These are phyloP conservation scores for Hirsutella rhossiliensis DNA, from an alignment of 2,329 filamentous ascomycete species.

Conservation along the genomic window DNA sequence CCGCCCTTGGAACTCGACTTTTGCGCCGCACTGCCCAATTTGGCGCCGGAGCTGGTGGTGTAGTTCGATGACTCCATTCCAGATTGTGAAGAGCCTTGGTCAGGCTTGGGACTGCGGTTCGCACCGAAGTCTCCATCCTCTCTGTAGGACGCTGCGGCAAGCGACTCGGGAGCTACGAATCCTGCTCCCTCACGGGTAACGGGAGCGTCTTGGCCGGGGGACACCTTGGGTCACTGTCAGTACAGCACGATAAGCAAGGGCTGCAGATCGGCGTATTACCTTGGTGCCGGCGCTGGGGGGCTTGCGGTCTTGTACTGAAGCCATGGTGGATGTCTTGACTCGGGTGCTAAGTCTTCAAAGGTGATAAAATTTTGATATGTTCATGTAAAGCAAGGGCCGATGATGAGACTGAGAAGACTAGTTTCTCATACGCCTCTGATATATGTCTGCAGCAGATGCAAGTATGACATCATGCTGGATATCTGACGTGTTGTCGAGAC, in stretches of 20 bases:
- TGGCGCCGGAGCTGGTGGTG: not conserved
- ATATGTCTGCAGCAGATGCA: not conserved
- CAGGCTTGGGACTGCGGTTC: conserved; percentile 36
- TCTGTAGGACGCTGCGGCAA: conserved; percentile 61
- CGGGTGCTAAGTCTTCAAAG: not conserved
- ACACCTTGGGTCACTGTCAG: conserved; percentile 24
- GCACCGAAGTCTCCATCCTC: conserved; percentile 46
- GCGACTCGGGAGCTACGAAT: conserved; percentile 52
- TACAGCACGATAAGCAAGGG: not conserved
- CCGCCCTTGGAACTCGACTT: conserved; percentile 4
- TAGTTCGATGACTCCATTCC: not conserved
- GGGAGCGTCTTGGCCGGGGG: conserved; percentile 33
- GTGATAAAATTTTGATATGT: not conserved
- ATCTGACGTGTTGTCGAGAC: not conserved
- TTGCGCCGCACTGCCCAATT: no score
- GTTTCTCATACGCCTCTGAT: not conserved
- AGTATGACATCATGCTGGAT: not conserved
- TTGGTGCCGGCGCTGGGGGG: conserved; percentile 7
- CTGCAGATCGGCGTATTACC: not conserved
- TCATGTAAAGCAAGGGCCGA: not conserved
- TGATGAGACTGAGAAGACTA: no score
- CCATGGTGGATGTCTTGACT: not conserved
- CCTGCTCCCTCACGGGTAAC: conserved; percentile 50
- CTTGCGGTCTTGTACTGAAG: conserved; percentile 3
- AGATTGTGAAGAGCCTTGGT: conserved; percentile 4